Percentiles rank a stretch among this genome's conserved stretches.
Conservation (phyloP, 768 basidiomycete genomes). For the Sarcodon aspratus region DNA sequence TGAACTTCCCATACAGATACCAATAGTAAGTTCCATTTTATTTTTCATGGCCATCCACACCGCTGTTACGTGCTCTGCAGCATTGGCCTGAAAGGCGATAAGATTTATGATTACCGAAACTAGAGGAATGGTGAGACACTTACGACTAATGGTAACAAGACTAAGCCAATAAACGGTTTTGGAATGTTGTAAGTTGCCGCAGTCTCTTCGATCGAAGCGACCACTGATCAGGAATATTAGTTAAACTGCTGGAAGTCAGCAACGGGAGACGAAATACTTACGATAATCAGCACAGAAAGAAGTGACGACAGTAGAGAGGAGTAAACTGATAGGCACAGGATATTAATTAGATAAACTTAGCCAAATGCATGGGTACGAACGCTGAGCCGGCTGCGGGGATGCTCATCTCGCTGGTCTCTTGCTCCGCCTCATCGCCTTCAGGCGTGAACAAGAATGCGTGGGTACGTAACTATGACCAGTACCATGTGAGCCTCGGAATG, state of each 20-base stretch:
- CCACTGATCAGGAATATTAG: slow-evolving; percentile 35
- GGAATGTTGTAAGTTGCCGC: slow-evolving; percentile 73
- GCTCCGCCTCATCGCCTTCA: slow-evolving; percentile 24
- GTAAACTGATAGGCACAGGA: slow-evolving; percentile 32
- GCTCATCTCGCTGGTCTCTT: slow-evolving; percentile 53
- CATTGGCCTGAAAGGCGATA: slow-evolving; percentile 44
- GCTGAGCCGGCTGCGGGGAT: slow-evolving; percentile 48
- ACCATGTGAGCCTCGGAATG: background rate
- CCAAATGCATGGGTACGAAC: slow-evolving; percentile 14
- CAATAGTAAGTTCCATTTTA: slow-evolving; percentile 66
- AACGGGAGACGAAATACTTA: slow-evolving; percentile 24
- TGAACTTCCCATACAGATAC: slow-evolving; percentile 71
- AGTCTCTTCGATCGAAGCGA: slow-evolving; percentile 88
- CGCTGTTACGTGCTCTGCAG: slow-evolving; percentile 77
- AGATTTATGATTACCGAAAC: background rate
- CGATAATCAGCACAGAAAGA: slow-evolving; percentile 85
- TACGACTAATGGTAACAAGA: slow-evolving; percentile 81
- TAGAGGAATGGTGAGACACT: slow-evolving; percentile 12
- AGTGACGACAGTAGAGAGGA: slow-evolving; percentile 68
- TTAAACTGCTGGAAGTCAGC: background rate
- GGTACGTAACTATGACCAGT: slow-evolving; percentile 45
- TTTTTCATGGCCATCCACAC: slow-evolving; percentile 85
- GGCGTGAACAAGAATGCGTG: slow-evolving; percentile 56
- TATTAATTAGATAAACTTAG: background rate
- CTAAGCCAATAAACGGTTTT: slow-evolving; percentile 77